A percentile compares a stretch with the other conserved stretches of the same genome.
Evolutionary conservation across 1,284 basidiomycete genomes (phyloP).

Genomic region (Ustilago nuda): DNA sequence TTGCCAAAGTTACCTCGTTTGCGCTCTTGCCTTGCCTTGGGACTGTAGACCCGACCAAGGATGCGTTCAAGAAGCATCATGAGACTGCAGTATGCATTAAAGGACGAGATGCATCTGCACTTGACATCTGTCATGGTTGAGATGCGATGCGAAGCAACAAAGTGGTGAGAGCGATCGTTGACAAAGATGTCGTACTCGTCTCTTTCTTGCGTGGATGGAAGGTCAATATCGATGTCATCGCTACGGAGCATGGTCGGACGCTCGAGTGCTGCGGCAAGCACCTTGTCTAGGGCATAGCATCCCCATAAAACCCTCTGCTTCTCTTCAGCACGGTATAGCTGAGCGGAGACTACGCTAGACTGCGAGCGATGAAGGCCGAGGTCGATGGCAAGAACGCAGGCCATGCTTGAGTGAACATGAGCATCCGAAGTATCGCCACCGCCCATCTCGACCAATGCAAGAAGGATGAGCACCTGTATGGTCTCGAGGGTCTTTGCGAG

Average conservation of each 20-base stretch:
- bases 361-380: slow-evolving; percentile 14
- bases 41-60: slow-evolving; percentile 20
- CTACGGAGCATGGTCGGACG: slow-evolving; percentile 17
- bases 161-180: slow-evolving; percentile 11
- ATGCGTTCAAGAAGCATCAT: slow-evolving; percentile 29
- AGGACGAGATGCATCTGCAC: slow-evolving; percentile 21
- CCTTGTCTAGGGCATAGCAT: slow-evolving; percentile 35
- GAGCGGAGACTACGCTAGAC: not conserved
- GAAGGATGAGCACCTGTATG: slow-evolving; percentile 9
- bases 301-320: slow-evolving; percentile 22
- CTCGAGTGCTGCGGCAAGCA: slow-evolving; percentile 22
- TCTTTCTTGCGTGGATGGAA: slow-evolving; percentile 20
- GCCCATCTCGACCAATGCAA: slow-evolving; percentile 12
- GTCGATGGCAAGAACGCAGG: slow-evolving; percentile 5
- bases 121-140: slow-evolving; percentile 15
- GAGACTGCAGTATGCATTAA: slow-evolving; percentile 14
- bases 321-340: slow-evolving; percentile 8
- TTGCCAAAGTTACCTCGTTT: not conserved
- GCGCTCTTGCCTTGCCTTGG: slow-evolving; percentile 5
- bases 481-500: slow-evolving; percentile 7
- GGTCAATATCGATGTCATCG: slow-evolving; percentile 12
- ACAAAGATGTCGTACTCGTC: slow-evolving; percentile 29
- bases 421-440: slow-evolving; percentile 11
- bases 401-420: slow-evolving; percentile 9
- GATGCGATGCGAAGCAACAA: slow-evolving; percentile 1